A percentile compares a stretch with the other conserved stretches of the same genome.
Evolutionary conservation across 2,329 filamentous ascomycete species (phyloP).

Genomic region (Microthyrium microscopicum): DNA sequence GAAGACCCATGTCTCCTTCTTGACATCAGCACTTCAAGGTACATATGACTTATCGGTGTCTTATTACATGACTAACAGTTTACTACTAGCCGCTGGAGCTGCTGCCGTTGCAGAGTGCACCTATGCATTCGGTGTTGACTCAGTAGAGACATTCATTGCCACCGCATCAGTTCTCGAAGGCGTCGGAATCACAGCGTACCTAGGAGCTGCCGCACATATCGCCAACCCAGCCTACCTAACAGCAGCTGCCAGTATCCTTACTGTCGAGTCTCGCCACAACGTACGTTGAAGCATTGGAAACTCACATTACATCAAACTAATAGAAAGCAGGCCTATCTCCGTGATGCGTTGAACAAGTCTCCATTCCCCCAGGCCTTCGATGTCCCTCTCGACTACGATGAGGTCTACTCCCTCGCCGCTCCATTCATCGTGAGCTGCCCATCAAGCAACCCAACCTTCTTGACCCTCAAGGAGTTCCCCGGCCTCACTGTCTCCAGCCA

Average conservation of each 20-base stretch:
- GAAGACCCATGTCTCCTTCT: conserved; percentile 38
- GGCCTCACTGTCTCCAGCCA: conserved; percentile 17
- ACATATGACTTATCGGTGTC: background rate
- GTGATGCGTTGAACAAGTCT: conserved; percentile 28
- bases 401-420: conserved; percentile 48
- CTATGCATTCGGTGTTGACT: conserved; percentile 37
- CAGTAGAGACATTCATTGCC: conserved; percentile 33
- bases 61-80: conserved; percentile 2
- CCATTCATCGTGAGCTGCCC: conserved; percentile 45
- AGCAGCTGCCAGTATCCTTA: conserved; percentile 45
- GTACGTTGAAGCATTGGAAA: no score
- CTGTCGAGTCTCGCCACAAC: conserved; percentile 45
- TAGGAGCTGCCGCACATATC: conserved; percentile 44
- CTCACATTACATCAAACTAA: no score
- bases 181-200: conserved; percentile 42
- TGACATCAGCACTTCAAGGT: conserved; percentile 26
- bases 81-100: conserved; percentile 24
- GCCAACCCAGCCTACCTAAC: conserved; percentile 41
- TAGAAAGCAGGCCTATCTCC: conserved; percentile 45
- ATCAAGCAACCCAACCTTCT: conserved; percentile 28
- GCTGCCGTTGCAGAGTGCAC: conserved; percentile 36
- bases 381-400: conserved; percentile 38
- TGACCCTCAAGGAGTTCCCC: conserved; percentile 47
- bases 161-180: conserved; percentile 37
- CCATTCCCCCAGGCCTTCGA: conserved; percentile 46